A percentile compares a stretch with the other conserved stretches of the same genome.
phyloP scores from a whole-genome alignment of 116 monocot genomes.

The Papilionanthe hybrid region DNA sequence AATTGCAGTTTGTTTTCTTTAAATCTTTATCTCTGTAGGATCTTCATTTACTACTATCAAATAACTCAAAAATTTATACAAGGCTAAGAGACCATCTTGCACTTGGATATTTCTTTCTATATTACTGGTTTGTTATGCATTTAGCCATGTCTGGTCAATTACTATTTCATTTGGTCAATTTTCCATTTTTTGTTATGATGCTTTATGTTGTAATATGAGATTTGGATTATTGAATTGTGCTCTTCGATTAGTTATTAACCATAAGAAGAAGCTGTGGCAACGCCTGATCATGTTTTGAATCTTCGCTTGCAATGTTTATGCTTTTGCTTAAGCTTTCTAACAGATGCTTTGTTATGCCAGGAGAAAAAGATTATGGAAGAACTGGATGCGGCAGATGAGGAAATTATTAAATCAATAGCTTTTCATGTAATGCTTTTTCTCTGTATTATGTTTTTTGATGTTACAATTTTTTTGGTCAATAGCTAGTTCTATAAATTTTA shows the following conservation, averaged over 20 bases:
- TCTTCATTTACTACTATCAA: background rate
- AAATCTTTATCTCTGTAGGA: background rate
- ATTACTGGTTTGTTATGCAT: background rate
- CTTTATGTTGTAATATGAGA: background rate
- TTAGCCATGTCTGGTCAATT: background rate
- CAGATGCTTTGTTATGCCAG: constrained; percentile 27
- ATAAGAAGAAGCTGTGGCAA: background rate
- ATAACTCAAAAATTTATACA: background rate
- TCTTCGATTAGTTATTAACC: background rate
- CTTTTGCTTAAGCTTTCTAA: constrained; percentile 6
- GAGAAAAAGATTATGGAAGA: constrained; percentile 60
- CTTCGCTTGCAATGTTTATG: background rate
- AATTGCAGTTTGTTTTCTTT: background rate
- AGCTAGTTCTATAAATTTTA: background rate
- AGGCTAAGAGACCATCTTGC: background rate
- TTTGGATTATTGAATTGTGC: background rate
- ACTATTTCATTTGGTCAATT: background rate
- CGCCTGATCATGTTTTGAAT: background rate
- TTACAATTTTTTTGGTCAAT: background rate
- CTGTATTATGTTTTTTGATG: background rate
- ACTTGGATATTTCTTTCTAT: background rate
- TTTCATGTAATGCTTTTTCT: constrained; percentile 34
- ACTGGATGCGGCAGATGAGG: constrained; percentile 65
- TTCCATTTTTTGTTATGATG: background rate
- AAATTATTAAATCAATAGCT: constrained; percentile 59